Conservation (phyloP, 2,329 filamentous ascomycete species). For the Trichophyton verrucosum region DNA sequence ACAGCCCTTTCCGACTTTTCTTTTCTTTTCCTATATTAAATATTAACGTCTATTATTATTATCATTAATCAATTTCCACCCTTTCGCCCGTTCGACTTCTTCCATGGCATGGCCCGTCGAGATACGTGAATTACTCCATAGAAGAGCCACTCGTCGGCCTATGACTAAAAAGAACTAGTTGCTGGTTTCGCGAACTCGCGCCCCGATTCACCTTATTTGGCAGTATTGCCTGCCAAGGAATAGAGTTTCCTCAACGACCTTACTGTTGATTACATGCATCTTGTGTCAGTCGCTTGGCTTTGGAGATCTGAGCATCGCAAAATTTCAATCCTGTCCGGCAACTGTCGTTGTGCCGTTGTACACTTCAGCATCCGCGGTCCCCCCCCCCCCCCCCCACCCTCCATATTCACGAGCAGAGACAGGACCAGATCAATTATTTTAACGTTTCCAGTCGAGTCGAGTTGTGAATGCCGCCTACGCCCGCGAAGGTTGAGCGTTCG, state of each 20-base stretch:
- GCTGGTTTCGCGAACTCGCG: neutral
- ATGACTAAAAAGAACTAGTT: neutral
- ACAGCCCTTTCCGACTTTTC: neutral
- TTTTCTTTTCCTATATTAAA: neutral
- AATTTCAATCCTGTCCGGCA: slow-evolving; percentile 1
- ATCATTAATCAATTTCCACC: neutral
- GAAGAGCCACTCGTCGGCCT: neutral
- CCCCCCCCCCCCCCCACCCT: neutral
- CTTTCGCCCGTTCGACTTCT: neutral
- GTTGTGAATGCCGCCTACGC: neutral
- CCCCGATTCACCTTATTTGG: neutral
- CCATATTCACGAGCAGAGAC: neutral
- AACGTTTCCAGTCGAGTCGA: neutral
- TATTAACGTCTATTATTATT: neutral
- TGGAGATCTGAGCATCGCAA: slow-evolving; percentile 4
- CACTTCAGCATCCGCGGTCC: neutral
- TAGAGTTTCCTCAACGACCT: slow-evolving; percentile 3
- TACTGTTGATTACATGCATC: slow-evolving; percentile 1
- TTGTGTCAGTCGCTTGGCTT: slow-evolving; percentile 2
- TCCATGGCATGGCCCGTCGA: neutral
- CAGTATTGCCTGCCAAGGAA: neutral
- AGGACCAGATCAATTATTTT: neutral
- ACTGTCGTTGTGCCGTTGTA: neutral
- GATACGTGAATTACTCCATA: neutral
- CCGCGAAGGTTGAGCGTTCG: neutral